phyloP scores from a whole-genome alignment of 108 stramenopile species.

The Fragilaria radians region DNA sequence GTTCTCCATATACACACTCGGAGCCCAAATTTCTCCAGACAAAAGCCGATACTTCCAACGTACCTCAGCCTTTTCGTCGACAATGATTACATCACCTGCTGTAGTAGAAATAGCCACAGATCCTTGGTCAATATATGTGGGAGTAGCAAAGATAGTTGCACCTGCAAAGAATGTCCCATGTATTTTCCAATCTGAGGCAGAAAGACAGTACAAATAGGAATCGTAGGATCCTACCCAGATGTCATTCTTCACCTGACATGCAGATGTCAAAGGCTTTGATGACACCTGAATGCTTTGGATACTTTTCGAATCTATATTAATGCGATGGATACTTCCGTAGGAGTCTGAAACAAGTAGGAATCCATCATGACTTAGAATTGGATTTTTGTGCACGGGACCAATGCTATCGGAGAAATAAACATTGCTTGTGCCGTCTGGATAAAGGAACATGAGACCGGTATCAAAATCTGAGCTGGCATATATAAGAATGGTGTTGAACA shows the following conservation, averaged over 20 bases:
- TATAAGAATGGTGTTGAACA: not conserved
- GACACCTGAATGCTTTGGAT: constrained; percentile 10
- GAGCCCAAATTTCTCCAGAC: constrained; percentile 19
- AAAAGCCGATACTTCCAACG: constrained; percentile 5
- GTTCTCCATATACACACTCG: not conserved
- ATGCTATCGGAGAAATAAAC: not conserved
- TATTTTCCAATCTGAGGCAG: not conserved
- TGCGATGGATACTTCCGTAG: constrained; percentile 1
- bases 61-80: constrained; percentile 2
- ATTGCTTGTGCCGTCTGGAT: not conserved
- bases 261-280: constrained; percentile 10
- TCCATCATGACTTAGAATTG: not conserved
- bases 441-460: constrained; percentile 1
- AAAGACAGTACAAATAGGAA: constrained; percentile 15
- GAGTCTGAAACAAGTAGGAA: not conserved
- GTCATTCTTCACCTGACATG: constrained; percentile 3
- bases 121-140: not conserved
- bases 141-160: constrained; percentile 18
- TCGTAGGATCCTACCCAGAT: constrained; percentile 22
- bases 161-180: constrained; percentile 9
- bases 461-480: not conserved
- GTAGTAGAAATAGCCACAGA: constrained; percentile 15
- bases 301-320: constrained; percentile 2
- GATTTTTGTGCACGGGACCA: not conserved
- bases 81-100: constrained; percentile 14